Percentiles rank a stretch among this genome's conserved stretches.
Evolutionary conservation across 2,329 filamentous ascomycete species (phyloP).

Genomic region (Xylariaceae sp.): DNA sequence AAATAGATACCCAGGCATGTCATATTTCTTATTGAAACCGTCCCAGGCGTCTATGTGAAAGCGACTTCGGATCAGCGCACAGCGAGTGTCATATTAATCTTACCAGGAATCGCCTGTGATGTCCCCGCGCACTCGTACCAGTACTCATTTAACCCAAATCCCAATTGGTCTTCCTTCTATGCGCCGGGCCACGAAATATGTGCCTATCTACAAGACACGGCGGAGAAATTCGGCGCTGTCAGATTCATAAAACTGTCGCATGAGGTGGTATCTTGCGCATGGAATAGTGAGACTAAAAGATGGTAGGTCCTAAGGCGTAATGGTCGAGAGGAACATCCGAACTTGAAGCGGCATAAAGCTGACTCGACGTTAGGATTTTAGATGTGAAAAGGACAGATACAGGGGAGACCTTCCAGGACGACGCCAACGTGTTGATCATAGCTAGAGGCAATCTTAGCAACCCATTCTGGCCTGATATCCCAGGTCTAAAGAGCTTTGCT

Average conservation of each 20-base stretch:
- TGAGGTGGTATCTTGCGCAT: slow-evolving; percentile 39
- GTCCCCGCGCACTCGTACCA: slow-evolving; percentile 50
- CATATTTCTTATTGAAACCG: not conserved
- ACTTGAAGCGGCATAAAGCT: not conserved
- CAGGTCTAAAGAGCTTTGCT: slow-evolving; percentile 39
- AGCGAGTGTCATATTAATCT: slow-evolving; percentile 1
- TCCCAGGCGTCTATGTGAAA: too few species aligned
- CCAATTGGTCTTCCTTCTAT: slow-evolving; percentile 51
- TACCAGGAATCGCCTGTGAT: slow-evolving; percentile 32
- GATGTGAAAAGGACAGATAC: slow-evolving; percentile 35
- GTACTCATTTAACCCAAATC: slow-evolving; percentile 53
- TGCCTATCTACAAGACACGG: slow-evolving; percentile 45
- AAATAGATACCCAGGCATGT: slow-evolving; percentile 36
- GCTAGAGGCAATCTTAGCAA: slow-evolving; percentile 43
- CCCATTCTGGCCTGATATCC: slow-evolving; percentile 42
- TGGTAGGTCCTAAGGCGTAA: slow-evolving; percentile 30
- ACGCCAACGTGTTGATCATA: slow-evolving; percentile 39
- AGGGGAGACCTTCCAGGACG: slow-evolving; percentile 38
- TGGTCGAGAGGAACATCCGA: not conserved
- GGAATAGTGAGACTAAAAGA: slow-evolving; percentile 39
- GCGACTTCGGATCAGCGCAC: not conserved
- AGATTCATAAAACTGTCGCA: slow-evolving; percentile 45
- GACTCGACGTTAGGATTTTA: slow-evolving; percentile 30
- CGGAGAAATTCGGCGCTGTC: slow-evolving; percentile 43
- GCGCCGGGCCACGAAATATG: slow-evolving; percentile 47